These are phyloP conservation scores for Irpex lacteus DNA, from an alignment of 1,284 basidiomycete species.

Conservation along the genomic window DNA sequence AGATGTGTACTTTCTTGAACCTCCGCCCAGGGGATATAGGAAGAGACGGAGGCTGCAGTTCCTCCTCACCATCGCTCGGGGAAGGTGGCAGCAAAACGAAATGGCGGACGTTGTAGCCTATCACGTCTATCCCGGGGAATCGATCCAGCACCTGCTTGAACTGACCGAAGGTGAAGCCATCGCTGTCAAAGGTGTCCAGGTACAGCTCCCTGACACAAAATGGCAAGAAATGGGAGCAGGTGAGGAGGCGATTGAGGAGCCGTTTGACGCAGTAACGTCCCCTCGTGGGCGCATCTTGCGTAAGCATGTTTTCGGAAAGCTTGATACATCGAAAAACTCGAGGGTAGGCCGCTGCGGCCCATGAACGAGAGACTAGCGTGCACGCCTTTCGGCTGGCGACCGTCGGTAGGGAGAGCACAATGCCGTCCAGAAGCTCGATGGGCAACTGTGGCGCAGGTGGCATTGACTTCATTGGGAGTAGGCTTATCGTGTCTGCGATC, in stretches of 20 bases:
- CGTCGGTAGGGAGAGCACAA: neutral
- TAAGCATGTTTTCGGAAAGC: neutral
- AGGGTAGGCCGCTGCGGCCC: neutral
- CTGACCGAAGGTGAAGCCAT: neutral
- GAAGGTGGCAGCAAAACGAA: neutral
- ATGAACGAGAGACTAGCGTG: neutral
- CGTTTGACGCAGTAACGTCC: neutral
- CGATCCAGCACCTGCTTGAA: neutral
- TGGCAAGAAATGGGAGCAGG: neutral
- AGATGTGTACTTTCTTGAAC: neutral
- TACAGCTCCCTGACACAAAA: neutral
- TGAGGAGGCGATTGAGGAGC: neutral
- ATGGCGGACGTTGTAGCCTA: neutral
- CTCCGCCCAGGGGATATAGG: neutral
- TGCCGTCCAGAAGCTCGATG: neutral
- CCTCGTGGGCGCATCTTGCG: neutral
- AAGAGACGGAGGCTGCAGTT: neutral
- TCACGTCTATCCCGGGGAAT: neutral
- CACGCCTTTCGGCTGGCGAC: neutral
- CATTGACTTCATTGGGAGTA: neutral
- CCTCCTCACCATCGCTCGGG: neutral
- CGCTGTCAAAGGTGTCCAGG: neutral
- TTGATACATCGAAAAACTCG: neutral
- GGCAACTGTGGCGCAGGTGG: neutral
- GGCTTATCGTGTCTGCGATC: neutral